These are phyloP conservation scores for Rhypophila decipiens DNA, from an alignment of 495 filamentous ascomycete species.

Conservation along the genomic window DNA sequence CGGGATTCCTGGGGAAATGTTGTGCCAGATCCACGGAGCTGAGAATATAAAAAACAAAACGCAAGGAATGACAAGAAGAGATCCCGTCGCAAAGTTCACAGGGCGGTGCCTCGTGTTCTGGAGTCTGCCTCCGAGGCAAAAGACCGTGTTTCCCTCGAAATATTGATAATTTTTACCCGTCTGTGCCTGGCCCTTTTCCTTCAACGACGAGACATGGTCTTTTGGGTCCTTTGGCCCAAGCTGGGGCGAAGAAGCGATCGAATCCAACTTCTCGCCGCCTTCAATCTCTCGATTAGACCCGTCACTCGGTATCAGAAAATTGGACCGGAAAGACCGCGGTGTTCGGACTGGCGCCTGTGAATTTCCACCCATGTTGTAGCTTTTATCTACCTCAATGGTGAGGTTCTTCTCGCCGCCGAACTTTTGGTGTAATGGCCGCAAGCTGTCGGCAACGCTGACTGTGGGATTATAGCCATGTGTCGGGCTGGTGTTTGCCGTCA, in stretches of 20 bases:
- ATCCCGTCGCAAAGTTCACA: conserved; percentile 83
- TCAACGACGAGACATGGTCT: conserved; percentile 12
- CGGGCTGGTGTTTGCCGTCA: conserved; percentile 69
- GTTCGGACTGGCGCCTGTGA: conserved; percentile 54
- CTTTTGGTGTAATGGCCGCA: conserved; percentile 60
- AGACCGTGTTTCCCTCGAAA: conserved; percentile 85
- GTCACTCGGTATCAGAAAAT: conserved; percentile 53
- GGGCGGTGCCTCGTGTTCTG: conserved; percentile 86
- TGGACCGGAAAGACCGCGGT: conserved; percentile 65
- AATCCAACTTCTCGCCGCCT: conserved; percentile 70
- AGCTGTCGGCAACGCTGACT: conserved; percentile 66
- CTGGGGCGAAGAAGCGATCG: conserved; percentile 67
- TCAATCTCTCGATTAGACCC: conserved; percentile 48
- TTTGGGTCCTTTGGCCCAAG: conserved; percentile 32
- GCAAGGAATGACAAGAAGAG: conserved; percentile 68
- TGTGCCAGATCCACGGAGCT: conserved; percentile 82
- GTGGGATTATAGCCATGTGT: conserved; percentile 58
- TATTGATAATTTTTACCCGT: conserved; percentile 74
- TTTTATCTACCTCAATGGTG: conserved; percentile 50
- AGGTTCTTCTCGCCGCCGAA: conserved; percentile 44
- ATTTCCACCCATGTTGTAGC: conserved; percentile 42
- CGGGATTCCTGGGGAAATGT: conserved; percentile 88
- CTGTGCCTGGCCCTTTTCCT: conserved; percentile 25
- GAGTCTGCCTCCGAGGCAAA: conserved; percentile 75
- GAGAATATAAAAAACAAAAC: conserved; percentile 82